Evolutionary conservation across 2,329 filamentous ascomycete genomes (phyloP), one percentile per base, ranked within the genome.

Genomic region (Beauveria rudraprayagi): DNA sequence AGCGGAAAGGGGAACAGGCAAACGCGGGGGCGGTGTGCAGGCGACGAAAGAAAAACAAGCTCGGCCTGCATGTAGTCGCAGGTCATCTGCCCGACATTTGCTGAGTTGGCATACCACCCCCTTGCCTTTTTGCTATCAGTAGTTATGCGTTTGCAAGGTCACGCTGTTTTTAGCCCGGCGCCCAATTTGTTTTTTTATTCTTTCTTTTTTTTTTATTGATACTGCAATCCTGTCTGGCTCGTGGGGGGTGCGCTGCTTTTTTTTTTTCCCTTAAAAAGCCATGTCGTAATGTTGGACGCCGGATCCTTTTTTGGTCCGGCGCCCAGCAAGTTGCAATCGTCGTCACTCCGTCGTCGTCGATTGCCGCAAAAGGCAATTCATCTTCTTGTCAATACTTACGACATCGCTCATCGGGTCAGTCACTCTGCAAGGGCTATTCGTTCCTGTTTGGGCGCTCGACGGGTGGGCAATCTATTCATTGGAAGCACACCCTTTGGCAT

Each of bases 1-100:
- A 26, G 60, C 37, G 26, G 44, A 57, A 48, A 34, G 47, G 53
- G 46, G 40, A 57, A 52, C 34, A 17, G 28, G 40, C 50, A 24
- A 30, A 46, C 8, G 47, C 60, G 61, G 57, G 37, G 56, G 56
- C 54, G 61, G 60, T 60, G 57, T 53, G 47, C 19, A 17, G 14
- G 40, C 11, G 26, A 43, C 30, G 30, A 43, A 28, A 47, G 7
- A 30, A 8, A 4, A 37, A 59, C 28, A 37, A 58, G 37, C 50
- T 60, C 30, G 41, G 57, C 48, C 60, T 65, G 64, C 64, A 65
- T 65, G 53, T 51, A 41, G 34, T 56, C 24, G 34, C 22, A 46
- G 72, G 72, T 74, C 72, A 74, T 74, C 72, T 74, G 72, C 70
- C 65, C 63, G 63, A 54, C 62, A 64, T 66, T 65, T 72, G 71